These are phyloP conservation scores for Magnaporthiopsis poae DNA, from an alignment of 2,329 filamentous ascomycete genomes.

Conservation along the genomic window DNA sequence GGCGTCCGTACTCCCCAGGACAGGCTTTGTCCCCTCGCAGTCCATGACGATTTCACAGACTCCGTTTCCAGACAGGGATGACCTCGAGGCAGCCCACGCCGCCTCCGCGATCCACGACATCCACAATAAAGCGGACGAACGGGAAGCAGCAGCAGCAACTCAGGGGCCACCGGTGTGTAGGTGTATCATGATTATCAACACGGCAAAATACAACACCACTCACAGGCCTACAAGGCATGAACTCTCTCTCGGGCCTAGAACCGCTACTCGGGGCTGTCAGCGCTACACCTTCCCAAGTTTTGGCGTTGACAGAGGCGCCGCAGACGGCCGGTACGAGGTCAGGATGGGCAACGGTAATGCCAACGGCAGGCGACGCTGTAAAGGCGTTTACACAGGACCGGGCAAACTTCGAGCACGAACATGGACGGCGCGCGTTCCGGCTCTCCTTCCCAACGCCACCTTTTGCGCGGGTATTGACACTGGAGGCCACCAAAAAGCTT, in stretches of 20 bases:
- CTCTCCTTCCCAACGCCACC: slow-evolving; percentile 45
- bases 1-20: slow-evolving; percentile 38
- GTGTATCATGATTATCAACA: slow-evolving; percentile 46
- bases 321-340: background rate
- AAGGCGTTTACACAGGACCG: slow-evolving; percentile 53
- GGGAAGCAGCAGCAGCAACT: background rate
- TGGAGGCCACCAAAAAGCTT: slow-evolving; percentile 22
- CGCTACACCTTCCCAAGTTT: slow-evolving; percentile 35
- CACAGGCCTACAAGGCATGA: slow-evolving; percentile 23
- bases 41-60: slow-evolving; percentile 39
- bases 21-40: slow-evolving; percentile 15
- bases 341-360: slow-evolving; percentile 37
- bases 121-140: background rate
- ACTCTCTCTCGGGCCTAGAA: slow-evolving; percentile 15
- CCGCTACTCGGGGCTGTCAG: slow-evolving; percentile 21
- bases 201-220: slow-evolving; percentile 51
- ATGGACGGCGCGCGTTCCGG: slow-evolving; percentile 41
- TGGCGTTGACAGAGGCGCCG: slow-evolving; percentile 10
- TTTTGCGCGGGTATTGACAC: slow-evolving; percentile 19
- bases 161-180: slow-evolving; percentile 21
- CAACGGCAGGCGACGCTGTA: slow-evolving; percentile 53
- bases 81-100: slow-evolving; percentile 43
- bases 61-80: slow-evolving; percentile 25
- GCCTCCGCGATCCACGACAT: slow-evolving; percentile 33
- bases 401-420: slow-evolving; percentile 51